Conservation (phyloP, 106 monocot species). For the Posidonia australis region DNA sequence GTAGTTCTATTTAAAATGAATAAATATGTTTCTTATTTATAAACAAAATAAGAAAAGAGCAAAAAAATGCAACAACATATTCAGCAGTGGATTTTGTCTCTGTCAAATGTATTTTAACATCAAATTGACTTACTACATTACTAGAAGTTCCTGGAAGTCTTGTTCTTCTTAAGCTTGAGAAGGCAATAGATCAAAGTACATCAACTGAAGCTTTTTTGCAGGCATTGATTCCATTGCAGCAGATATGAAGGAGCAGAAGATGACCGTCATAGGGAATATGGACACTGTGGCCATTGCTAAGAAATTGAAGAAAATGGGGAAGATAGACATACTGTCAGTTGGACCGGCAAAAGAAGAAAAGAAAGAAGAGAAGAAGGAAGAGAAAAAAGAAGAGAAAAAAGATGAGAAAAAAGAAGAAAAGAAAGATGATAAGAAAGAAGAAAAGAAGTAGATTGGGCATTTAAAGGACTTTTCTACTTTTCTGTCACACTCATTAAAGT, state of each 20-base stretch:
- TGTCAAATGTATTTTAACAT: too few species aligned
- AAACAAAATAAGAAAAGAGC: too few species aligned
- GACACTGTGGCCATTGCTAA: conserved; percentile 64
- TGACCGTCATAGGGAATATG: conserved; percentile 73
- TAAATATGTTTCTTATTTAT: too few species aligned
- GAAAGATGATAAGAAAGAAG: conserved; percentile 11
- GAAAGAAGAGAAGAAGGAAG: conserved; percentile 72
- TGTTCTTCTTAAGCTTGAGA: not conserved
- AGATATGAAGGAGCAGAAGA: conserved; percentile 72
- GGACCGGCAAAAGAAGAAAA: conserved; percentile 92
- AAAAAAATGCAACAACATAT: too few species aligned
- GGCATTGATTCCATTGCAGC: conserved; percentile 79
- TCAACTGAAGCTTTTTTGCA: conserved; percentile 8
- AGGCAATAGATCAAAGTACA: not conserved
- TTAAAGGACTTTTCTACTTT: not conserved
- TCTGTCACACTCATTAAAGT: not conserved
- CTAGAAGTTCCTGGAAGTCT: not conserved
- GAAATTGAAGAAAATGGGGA: conserved; percentile 79
- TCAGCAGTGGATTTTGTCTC: too few species aligned
- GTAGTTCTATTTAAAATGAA: too few species aligned
- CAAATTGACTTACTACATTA: too few species aligned
- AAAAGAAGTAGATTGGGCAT: not conserved
- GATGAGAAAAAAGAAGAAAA: conserved; percentile 14
- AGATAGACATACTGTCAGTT: conserved; percentile 62
- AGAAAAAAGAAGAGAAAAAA: conserved; percentile 56